phyloP scores from a whole-genome alignment of 306 rosid species.

The Sindora glabra region DNA sequence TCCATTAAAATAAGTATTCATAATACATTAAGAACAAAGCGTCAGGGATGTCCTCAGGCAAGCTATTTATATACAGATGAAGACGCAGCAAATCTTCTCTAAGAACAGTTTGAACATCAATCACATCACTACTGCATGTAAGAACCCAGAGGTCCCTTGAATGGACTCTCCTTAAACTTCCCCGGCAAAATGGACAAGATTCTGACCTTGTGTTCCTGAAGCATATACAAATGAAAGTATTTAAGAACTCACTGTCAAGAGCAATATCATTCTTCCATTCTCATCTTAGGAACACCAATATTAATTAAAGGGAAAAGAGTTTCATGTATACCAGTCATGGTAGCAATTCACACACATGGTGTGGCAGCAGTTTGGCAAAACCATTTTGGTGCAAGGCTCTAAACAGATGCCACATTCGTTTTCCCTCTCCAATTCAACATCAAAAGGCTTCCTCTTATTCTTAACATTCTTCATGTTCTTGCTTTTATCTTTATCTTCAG shows the following conservation, averaged over 20 bases:
- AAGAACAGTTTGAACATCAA: conserved; percentile 46
- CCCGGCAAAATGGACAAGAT: conserved; percentile 86
- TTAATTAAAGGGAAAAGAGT: background rate
- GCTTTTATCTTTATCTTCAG: conserved; percentile 35
- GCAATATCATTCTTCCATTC: background rate
- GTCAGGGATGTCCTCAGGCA: conserved; percentile 59
- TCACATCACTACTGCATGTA: conserved; percentile 39
- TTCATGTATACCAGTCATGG: conserved; percentile 45
- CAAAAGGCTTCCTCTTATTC: conserved; percentile 22
- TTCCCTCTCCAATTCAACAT: conserved; percentile 52
- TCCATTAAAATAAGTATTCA: conserved; percentile 47
- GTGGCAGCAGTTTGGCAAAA: conserved; percentile 74
- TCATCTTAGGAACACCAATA: background rate
- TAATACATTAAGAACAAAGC: conserved; percentile 54
- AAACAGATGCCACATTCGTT: conserved; percentile 82
- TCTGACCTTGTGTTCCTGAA: conserved; percentile 63
- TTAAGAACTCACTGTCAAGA: background rate
- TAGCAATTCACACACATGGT: conserved; percentile 81
- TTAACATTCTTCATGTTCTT: conserved; percentile 25
- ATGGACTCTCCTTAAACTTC: conserved; percentile 56
- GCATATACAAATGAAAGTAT: background rate
- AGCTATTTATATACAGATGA: conserved; percentile 47
- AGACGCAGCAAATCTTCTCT: conserved; percentile 56
- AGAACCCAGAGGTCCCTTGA: conserved; percentile 76
- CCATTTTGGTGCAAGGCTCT: conserved; percentile 64